Evolutionary conservation across 495 filamentous ascomycete genomes (phyloP).

Genomic region (Baudoinia panamericana): DNA sequence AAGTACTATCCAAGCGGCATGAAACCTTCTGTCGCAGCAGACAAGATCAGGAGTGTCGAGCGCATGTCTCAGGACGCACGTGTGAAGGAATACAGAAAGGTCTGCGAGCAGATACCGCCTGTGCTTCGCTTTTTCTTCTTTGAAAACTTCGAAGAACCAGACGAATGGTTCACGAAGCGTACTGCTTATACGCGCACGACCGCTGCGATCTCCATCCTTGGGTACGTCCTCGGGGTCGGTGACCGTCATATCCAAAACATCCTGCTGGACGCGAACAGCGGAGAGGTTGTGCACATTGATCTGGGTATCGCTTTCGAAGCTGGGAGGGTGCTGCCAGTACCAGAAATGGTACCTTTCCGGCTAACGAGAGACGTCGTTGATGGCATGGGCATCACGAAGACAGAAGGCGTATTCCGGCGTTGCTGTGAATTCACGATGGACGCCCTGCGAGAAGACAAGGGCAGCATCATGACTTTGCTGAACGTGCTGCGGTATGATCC

Average conservation of each 20-base stretch:
- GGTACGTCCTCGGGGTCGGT: conserved; percentile 85
- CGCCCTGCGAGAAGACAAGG: conserved; percentile 78
- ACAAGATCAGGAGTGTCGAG: conserved; percentile 60
- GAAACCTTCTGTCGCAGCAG: conserved; percentile 59
- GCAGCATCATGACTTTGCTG: conserved; percentile 92
- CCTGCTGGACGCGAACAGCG: conserved; percentile 74
- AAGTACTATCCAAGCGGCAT: conserved; percentile 74
- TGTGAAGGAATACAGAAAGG: conserved; percentile 56
- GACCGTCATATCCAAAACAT: conserved; percentile 97
- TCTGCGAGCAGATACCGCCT: conserved; percentile 70
- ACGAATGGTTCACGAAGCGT: conserved; percentile 83
- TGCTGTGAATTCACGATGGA: conserved; percentile 97
- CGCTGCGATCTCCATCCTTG: conserved; percentile 88
- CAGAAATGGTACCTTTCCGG: conserved; percentile 89
- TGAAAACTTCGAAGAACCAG: conserved; percentile 83
- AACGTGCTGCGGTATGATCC: conserved; percentile 95
- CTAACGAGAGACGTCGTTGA: conserved; percentile 93
- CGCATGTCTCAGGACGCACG: conserved; percentile 53
- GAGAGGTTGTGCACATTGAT: conserved; percentile 94
- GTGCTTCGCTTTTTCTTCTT: conserved; percentile 97
- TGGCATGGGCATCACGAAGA: conserved; percentile 90
- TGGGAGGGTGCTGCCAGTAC: conserved; percentile 84
- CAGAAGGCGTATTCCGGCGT: conserved; percentile 86
- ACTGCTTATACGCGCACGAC: conserved; percentile 85
- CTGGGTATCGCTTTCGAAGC: conserved; percentile 91